A percentile compares a stretch with the other conserved stretches of the same genome.
These are phyloP conservation scores for Citeromyces matritensis DNA, from an alignment of 805 yeast species.

Conservation along the genomic window DNA sequence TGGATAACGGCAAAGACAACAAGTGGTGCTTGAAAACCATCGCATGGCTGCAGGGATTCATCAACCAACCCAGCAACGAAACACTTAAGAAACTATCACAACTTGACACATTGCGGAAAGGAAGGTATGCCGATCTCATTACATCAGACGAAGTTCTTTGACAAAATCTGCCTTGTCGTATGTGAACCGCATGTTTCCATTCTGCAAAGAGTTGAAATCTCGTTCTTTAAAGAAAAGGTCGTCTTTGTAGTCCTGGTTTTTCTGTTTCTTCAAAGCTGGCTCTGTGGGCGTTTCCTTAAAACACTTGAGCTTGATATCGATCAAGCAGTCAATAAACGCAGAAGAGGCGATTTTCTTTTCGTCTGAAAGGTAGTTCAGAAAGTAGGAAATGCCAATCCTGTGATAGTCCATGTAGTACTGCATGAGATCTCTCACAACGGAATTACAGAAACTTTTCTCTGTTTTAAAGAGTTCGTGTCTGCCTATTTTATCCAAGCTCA, in stretches of 20 bases:
- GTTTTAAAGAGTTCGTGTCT: background rate
- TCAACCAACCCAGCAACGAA: constrained; percentile 10
- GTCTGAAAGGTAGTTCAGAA: constrained; percentile 4
- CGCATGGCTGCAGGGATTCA: constrained; percentile 25
- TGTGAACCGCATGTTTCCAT: constrained; percentile 16
- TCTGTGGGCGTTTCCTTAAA: background rate
- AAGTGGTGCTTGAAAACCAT: constrained; percentile 65
- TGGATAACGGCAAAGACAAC: constrained; percentile 47
- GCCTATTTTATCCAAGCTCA: background rate
- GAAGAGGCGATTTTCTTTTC: background rate
- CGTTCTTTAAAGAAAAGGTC: constrained; percentile 14
- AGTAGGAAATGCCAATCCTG: constrained; percentile 7
- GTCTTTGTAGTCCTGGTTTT: constrained; percentile 2
- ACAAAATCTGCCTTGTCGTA: constrained; percentile 12
- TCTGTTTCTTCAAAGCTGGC: background rate
- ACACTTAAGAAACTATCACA: constrained; percentile 26
- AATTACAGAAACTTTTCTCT: background rate
- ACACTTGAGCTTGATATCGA: constrained; percentile 1
- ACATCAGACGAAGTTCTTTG: constrained; percentile 8
- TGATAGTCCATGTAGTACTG: constrained; percentile 15
- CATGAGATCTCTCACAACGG: constrained; percentile 8
- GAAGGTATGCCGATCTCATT: constrained; percentile 34
- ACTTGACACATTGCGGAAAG: constrained; percentile 51
- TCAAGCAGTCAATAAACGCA: constrained; percentile 1
- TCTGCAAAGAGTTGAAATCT: constrained; percentile 14